Evolutionary conservation across 2,329 filamentous ascomycete genomes (phyloP), one percentile per base, ranked within the genome.

Genomic region (Fusarium tuaranense): DNA sequence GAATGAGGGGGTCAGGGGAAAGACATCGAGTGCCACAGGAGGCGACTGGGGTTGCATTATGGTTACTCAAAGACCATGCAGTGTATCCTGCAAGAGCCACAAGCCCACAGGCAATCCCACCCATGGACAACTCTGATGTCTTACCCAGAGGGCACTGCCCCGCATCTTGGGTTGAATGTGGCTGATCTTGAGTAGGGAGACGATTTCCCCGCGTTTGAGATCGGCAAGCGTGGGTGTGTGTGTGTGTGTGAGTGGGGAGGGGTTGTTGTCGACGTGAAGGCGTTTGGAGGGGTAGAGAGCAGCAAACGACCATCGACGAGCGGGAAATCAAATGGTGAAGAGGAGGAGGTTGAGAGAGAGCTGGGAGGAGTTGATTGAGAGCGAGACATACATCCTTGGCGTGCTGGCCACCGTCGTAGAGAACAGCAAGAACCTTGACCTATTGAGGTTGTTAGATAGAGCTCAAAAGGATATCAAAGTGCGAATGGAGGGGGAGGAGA

Each of bases 351-450:
- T 44, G 39, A 61, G 30, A 4, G 30, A 4, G 39, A 63, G 41
- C 44, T 64, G 34, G 55, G 59, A 36, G 32, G 67, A 41, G 16
- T 36, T 62, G 41, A 39, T 34, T 30, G 59, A 44, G 62, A 65
- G 48, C 67, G 34, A 64, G 63, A 70, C 87, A 84, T 83, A 97
- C 95, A 82, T 98, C 90, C 86, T 93, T 87, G 87, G 95, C 95
- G 88, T 98, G 95, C 87, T 95, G 88, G 83, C 91, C 90, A 84
- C 95, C 95, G 86, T 98, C 95, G 89, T 98, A 98, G 79, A 98
- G 91, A 80, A 97, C 94, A 82, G 95, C 89, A 83, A 98, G 92
- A 87, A 98, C 94, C 89, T 98, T 98, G 88, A 95, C 95, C 95
- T 98, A 79, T 81, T 80, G 57, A 27, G 16, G 14, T 22, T 69